Conservation (phyloP, 345 rosid genomes). For the Eucalyptus caleyi region DNA sequence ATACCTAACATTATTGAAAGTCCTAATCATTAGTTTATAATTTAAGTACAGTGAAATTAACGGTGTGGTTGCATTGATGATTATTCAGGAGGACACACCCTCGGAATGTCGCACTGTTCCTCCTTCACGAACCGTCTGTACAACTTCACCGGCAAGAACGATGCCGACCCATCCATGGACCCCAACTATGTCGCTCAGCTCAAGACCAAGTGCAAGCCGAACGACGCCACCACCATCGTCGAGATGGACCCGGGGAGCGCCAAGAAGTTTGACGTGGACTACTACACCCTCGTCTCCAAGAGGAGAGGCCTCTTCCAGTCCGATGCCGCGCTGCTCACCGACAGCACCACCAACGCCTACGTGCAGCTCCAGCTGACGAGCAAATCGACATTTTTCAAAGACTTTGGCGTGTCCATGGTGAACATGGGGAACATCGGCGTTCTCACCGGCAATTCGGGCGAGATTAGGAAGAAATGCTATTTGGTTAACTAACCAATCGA, state of each 20-base stretch:
- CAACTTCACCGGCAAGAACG: conserved; percentile 64
- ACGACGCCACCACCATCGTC: conserved; percentile 27
- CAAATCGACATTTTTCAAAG: conserved; percentile 22
- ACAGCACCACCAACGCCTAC: conserved; percentile 32
- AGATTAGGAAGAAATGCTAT: conserved; percentile 50
- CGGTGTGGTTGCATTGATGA: background rate
- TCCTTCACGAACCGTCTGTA: conserved; percentile 31
- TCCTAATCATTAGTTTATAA: background rate
- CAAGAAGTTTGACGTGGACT: conserved; percentile 35
- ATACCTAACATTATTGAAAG: background rate
- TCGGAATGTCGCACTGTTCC: conserved; percentile 56
- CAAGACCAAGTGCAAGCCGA: conserved; percentile 23
- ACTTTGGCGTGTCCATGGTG: conserved; percentile 57
- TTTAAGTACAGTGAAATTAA: background rate
- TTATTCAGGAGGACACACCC: conserved; percentile 42
- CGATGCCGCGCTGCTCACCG: conserved; percentile 48
- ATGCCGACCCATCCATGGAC: conserved; percentile 33
- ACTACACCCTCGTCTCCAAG: conserved; percentile 31
- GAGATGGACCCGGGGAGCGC: conserved; percentile 76
- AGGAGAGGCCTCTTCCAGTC: conserved; percentile 57
- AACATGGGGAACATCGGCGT: conserved; percentile 56
- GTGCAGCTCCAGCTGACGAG: conserved; percentile 7
- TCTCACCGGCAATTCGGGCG: conserved; percentile 36
- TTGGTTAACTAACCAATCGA: conserved; percentile 11
- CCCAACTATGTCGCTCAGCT: conserved; percentile 9